Evolutionary conservation across 768 basidiomycete species (phyloP), one percentile per base, ranked within the genome.

Genomic region (Lepiota brunneoincarnata): DNA sequence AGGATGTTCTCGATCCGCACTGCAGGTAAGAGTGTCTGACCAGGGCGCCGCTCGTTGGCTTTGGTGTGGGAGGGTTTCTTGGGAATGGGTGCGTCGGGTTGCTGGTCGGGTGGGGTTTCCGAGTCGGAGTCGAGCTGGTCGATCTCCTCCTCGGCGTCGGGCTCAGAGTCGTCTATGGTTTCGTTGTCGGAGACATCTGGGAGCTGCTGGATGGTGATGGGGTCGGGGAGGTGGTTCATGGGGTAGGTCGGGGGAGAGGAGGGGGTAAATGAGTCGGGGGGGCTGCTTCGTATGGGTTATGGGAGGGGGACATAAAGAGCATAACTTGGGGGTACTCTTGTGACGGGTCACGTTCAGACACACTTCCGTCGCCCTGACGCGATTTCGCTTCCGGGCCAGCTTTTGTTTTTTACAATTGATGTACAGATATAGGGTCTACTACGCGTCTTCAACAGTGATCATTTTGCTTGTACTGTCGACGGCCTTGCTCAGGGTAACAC

Each of bases 1-100:
- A 91, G 74, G 60, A 93, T 91, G 63, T 80, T 86, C 68, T 92
- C 88, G 37, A 94, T 67, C 58, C 82, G 79, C 36, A 78, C 67
- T 34, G 80, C 72, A 14, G 91, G 90, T 31, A 93, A 71, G 2
- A 88, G 69, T 4, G 82, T 84, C 41, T 86, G 81, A 21, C 89
- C 91, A 1, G 81, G 82, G 20, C 74, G 69, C 58, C 86, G 83
- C 50, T 71, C 71, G 38, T 66, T 70, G 4, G 63, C 62, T 45
- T 63, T 64, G 12, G 57, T 50, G 15, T 57, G 35, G 3, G 64
- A 58, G 7, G 64, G 65, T 59, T 68, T 69, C 49, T 64, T 66
- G 28, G 63, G 41, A 21, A 60, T 50, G 31, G 54, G 58, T 11
- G 59, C 52, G 43, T 64, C 67, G 24, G 62, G 55, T 7, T 61